phyloP scores from a whole-genome alignment of 129 eudicot species.

The Artemisia tridentata region DNA sequence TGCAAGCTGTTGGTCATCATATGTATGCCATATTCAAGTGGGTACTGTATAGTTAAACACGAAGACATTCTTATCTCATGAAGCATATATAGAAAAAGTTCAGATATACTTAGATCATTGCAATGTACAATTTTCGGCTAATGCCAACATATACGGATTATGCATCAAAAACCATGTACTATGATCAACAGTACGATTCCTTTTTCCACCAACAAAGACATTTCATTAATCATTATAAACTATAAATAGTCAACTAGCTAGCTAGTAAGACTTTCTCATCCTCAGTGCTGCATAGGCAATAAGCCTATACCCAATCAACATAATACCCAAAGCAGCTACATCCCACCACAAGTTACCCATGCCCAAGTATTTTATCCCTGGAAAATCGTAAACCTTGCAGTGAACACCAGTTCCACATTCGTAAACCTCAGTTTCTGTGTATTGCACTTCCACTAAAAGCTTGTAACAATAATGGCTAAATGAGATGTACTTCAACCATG shows the following conservation, averaged over 20 bases:
- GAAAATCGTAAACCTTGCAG: slow-evolving; percentile 54
- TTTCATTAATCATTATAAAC: not conserved
- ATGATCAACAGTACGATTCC: not conserved
- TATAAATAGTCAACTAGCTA: slow-evolving; percentile 17
- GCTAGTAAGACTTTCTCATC: slow-evolving; percentile 36
- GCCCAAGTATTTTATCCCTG: slow-evolving; percentile 51
- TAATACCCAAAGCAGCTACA: slow-evolving; percentile 60
- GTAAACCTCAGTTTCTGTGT: slow-evolving; percentile 46
- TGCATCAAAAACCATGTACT: not conserved
- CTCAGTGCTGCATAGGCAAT: slow-evolving; percentile 69
- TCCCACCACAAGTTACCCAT: slow-evolving; percentile 43
- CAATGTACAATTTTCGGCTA: not conserved
- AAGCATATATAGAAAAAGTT: not conserved
- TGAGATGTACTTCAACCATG: slow-evolving; percentile 65
- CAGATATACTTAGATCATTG: not conserved
- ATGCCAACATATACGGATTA: not conserved
- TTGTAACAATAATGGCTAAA: slow-evolving; percentile 70
- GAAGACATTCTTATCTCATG: not conserved
- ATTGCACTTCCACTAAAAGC: slow-evolving; percentile 63
- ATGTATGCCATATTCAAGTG: too few species aligned
- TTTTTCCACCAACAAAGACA: not conserved
- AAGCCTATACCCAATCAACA: slow-evolving; percentile 67
- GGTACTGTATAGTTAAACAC: too few species aligned
- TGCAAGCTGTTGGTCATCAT: too few species aligned
- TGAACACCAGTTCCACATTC: slow-evolving; percentile 42